Percentiles rank a stretch among this genome's conserved stretches.
phyloP scores from a whole-genome alignment of 495 filamentous ascomycete species.

The Tuber indicum region DNA sequence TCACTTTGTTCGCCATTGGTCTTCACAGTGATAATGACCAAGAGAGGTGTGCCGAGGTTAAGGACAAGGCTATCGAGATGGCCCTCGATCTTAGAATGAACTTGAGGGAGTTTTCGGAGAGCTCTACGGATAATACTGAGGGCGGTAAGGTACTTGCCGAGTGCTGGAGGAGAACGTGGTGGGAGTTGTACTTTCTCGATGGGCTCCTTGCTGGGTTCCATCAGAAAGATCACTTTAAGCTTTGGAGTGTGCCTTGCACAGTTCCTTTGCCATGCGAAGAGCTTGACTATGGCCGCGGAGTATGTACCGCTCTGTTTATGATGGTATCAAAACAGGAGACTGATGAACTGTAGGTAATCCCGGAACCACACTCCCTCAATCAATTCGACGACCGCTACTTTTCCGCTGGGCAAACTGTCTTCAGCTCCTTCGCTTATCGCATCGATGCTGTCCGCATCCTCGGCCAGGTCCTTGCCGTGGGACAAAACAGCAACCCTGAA shows the following conservation, averaged over 20 bases:
- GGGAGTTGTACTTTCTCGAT: conserved; percentile 80
- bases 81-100: conserved; percentile 73
- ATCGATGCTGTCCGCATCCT: conserved; percentile 68
- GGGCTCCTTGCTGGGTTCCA: conserved; percentile 57
- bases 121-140: conserved; percentile 36
- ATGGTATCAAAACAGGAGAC: neutral
- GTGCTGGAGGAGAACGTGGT: conserved; percentile 81
- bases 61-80: conserved; percentile 59
- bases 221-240: conserved; percentile 52
- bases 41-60: conserved; percentile 57
- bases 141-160: conserved; percentile 59
- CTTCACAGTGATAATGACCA: conserved; percentile 70
- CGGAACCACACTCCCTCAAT: conserved; percentile 54
- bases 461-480: conserved; percentile 62
- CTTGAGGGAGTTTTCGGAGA: conserved; percentile 45
- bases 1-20: conserved; percentile 68
- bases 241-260: conserved; percentile 53
- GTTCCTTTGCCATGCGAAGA: conserved; percentile 73
- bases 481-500: conserved; percentile 22
- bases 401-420: conserved; percentile 54
- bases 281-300: conserved; percentile 58
- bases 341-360: conserved; percentile 52
- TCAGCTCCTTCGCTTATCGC: conserved; percentile 72
- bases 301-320: conserved; percentile 43
- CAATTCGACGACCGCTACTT: conserved; percentile 69